Conservation (phyloP, 1,284 basidiomycete genomes). For the Ustilago esculenta region DNA sequence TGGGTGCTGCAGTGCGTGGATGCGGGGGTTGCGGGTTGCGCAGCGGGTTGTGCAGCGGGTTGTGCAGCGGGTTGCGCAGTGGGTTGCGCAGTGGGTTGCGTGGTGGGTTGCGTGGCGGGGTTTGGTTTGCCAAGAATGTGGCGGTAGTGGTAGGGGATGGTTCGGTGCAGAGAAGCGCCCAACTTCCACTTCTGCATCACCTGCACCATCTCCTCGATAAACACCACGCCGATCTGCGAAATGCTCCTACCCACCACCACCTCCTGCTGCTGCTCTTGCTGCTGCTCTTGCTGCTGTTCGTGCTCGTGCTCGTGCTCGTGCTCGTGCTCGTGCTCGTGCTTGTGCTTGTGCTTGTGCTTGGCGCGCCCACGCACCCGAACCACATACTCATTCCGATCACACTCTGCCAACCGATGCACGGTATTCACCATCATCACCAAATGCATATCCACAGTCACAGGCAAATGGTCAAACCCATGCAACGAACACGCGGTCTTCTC, state of each 20-base stretch:
- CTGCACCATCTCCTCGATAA: slow-evolving; percentile 44
- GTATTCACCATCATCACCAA: slow-evolving; percentile 39
- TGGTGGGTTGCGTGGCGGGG: neutral
- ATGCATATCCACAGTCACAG: slow-evolving; percentile 36
- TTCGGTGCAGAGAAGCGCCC: slow-evolving; percentile 27
- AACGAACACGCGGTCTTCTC: slow-evolving; percentile 47
- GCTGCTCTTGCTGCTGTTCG: too few relatives aligned
- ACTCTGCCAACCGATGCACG: slow-evolving; percentile 28
- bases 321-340: too few relatives aligned
- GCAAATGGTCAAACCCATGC: slow-evolving; percentile 31
- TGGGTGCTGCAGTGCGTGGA: too few relatives aligned
- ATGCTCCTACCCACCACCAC: slow-evolving; percentile 24
- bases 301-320: too few relatives aligned
- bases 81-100: neutral
- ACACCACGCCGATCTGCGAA: slow-evolving; percentile 42
- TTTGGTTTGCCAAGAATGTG: slow-evolving; percentile 13
- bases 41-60: neutral
- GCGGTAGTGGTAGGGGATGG: slow-evolving; percentile 22
- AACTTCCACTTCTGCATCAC: slow-evolving; percentile 51
- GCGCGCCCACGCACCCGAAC: too few relatives aligned
- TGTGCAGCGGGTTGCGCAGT: too few relatives aligned
- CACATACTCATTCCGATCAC: slow-evolving; percentile 44
- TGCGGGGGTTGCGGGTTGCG: neutral
- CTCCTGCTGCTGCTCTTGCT: too few relatives aligned
- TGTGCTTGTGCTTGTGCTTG: too few relatives aligned